Evolutionary conservation across 352 stramenopile species (phyloP), one percentile per base, ranked within the genome.

Genomic region (Pythium rhizo-oryzae): DNA sequence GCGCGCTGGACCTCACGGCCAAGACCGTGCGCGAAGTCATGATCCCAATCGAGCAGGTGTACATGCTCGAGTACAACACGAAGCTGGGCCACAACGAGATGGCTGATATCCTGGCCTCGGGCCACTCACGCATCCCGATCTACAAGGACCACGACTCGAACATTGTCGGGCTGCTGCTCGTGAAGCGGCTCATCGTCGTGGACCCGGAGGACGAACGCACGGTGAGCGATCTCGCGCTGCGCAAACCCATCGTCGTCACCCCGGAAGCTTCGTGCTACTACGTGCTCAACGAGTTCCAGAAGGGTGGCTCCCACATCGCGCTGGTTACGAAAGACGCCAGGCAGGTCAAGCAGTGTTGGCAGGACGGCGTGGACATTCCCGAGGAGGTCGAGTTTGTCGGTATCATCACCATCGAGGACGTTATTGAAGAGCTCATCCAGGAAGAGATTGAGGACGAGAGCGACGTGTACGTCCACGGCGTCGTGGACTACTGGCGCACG

Each of bases 201-300:
- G 79, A 97, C 56, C 90, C 91, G 1, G 82, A 90, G 6, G 87
- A 96, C 51, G 76, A 81, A 39, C 80, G 85, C 19, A 74, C 75
- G 44, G 81, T 96, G 30, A 59, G 76, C 23, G 84, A 92, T 46
- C 67, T 91, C 66, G 74, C 76, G 30, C 71, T 98, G 23, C 76
- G 84, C 35, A 80, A 84, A 28, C 91, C 93, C 19, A 82, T 96
- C 51, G 93, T 96, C 54, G 80, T 98, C 33, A 77, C 79, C 19
- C 91, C 92, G 0, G 80, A 84, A 9, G 86, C 84, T 21, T 91
- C 85, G 56, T 91, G 97, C 43, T 93, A 97, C 33, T 83, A 91
- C 37, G 73, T 98, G 0, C 75, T 98, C 24, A 97, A 98, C 69
- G 77, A 96, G 59, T 98, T 98, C 65, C 92, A 98, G 74, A 92